Conservation (phyloP, 331 rosid genomes). For the Ulmus americana region DNA sequence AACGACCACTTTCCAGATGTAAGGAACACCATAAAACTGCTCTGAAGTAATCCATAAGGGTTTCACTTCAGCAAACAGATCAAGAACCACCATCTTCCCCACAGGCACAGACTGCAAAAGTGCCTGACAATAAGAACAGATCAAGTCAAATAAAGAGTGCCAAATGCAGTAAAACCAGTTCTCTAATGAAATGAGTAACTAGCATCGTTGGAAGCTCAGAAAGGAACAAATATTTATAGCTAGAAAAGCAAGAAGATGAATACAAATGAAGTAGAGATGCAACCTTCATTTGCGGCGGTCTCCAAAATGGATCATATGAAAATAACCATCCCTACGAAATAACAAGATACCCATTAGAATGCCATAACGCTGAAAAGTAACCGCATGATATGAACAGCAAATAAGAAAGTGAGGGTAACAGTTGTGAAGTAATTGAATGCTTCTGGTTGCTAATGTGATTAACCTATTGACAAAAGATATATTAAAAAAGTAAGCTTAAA, state of each 20-base stretch:
- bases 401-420: neutral
- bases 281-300: conserved; percentile 82
- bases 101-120: conserved; percentile 67
- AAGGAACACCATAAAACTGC: conserved; percentile 78
- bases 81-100: conserved; percentile 76
- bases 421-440: neutral
- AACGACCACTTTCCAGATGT: conserved; percentile 59
- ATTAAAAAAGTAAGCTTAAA: no score
- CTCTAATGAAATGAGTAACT: neutral
- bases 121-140: conserved; percentile 44
- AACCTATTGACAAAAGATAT: no score
- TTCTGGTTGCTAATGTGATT: neutral
- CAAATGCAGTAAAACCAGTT: conserved; percentile 4
- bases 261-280: neutral
- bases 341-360: conserved; percentile 16
- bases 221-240: conserved; percentile 4
- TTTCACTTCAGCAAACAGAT: conserved; percentile 74
- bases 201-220: neutral
- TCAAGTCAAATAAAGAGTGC: conserved; percentile 8
- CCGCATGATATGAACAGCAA: neutral
- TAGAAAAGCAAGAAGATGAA: conserved; percentile 10
- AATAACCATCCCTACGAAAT: conserved; percentile 63
- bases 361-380: conserved; percentile 1
- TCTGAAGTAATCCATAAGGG: conserved; percentile 65
- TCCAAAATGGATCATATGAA: conserved; percentile 79